Base-by-base conservation (phyloP, 148 eudicot genomes). In the Cornus florida region DNA sequence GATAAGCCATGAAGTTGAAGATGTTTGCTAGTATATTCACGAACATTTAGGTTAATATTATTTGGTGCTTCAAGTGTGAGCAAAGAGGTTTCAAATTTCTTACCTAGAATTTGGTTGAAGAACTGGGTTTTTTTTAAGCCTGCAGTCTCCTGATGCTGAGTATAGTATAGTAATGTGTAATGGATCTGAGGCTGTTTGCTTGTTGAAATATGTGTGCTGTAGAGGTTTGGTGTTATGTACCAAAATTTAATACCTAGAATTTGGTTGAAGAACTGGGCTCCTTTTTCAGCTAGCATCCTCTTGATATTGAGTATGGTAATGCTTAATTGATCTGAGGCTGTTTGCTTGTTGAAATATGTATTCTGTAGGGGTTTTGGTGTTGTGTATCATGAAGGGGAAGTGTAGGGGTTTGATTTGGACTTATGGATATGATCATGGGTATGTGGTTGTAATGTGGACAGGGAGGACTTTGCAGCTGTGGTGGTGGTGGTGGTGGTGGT, bases 381-480 rank as follows among this genome's bases (percentile, higher is more conserved):
- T 77, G 73, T 80, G 72, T 75, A 48, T 76, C 67, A 53, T 80
- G 84, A 81, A 76, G 91, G 83, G 80, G 41, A 71, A 76, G 87
- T 43, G 48, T 76, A 78, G 78, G 83, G 74, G 81, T 76, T 81
- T 78, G 80, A 85, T 84, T 35, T 90, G 89, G 89, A 62, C 62
- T 82, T 43, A 43, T 43, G 48, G 48, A 43, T 43, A 9, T 43
- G 48, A 43, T 43, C 48, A 43, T 90, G 88, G 92, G 81, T 90
- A 89, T 83, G 87, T 87, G 91, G 89, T 88, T 89, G 78, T 88
- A 80, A 83, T 84, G 70, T 88, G 89, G 90, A 81, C 91, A 88
- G 90, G 97, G 87, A 88, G 88, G 89, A 83, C 84, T 87, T 81
- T 76, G 86, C 88, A 71, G 84, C 88, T 83, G 92, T 83, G 90